These are phyloP conservation scores for Metschnikowia rubicola DNA, from an alignment of 805 yeast genomes.

Conservation along the genomic window DNA sequence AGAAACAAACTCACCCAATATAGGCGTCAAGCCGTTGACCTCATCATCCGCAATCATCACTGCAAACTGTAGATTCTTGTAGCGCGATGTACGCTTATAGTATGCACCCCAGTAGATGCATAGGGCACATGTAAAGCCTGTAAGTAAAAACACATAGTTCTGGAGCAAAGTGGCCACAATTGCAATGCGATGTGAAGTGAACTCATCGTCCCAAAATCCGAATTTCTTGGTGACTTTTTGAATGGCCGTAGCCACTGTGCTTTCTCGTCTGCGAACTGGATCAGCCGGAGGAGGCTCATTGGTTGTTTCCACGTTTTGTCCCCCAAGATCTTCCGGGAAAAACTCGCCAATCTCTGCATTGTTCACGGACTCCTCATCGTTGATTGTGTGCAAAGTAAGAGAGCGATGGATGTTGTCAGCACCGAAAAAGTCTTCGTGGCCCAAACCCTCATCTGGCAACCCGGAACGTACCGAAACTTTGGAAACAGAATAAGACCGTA, in stretches of 20 bases:
- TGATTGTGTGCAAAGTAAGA: background rate
- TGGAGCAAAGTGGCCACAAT: conserved; percentile 20
- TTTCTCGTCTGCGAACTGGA: conserved; percentile 11
- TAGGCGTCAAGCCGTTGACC: conserved; percentile 20
- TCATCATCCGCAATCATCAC: conserved; percentile 27
- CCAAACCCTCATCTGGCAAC: conserved; percentile 4
- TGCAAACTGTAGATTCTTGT: conserved; percentile 22
- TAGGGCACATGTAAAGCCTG: conserved; percentile 24
- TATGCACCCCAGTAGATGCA: conserved; percentile 35
- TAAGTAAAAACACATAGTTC: conserved; percentile 23
- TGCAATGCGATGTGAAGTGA: conserved; percentile 21
- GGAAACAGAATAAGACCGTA: background rate
- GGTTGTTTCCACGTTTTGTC: background rate
- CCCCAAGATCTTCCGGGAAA: background rate
- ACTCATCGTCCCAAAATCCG: conserved; percentile 30
- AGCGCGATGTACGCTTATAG: conserved; percentile 21
- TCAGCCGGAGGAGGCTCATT: background rate
- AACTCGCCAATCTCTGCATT: conserved; percentile 1
- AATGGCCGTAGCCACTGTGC: conserved; percentile 22
- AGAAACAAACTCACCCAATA: conserved; percentile 23
- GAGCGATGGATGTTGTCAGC: conserved; percentile 4
- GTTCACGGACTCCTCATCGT: background rate
- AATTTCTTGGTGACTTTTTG: conserved; percentile 20
- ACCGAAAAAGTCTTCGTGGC: conserved; percentile 5
- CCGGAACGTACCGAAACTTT: background rate